phyloP scores from a whole-genome alignment of 192 early-diverging fungal species.

The Coemansia sp. region DNA sequence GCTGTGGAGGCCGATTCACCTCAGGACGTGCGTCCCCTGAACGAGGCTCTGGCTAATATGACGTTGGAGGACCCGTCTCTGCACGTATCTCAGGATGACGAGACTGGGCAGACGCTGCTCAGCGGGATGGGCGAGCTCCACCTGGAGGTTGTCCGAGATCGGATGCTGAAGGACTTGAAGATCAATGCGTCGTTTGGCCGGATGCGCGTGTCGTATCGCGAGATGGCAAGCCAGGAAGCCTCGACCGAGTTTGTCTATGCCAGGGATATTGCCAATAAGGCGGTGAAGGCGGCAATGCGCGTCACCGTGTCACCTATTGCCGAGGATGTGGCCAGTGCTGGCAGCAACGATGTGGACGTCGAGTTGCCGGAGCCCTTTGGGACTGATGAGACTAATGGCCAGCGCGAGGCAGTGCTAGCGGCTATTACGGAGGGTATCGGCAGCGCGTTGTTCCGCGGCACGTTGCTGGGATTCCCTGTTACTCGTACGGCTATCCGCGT shows the following conservation, averaged over 20 bases:
- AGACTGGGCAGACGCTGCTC: slow-evolving; percentile 84
- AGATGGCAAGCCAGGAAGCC: slow-evolving; percentile 56
- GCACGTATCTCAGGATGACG: slow-evolving; percentile 66
- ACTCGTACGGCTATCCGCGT: slow-evolving; percentile 59
- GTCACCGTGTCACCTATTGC: slow-evolving; percentile 56
- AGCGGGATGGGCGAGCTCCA: slow-evolving; percentile 96
- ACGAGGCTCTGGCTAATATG: slow-evolving; percentile 68
- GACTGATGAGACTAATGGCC: not conserved
- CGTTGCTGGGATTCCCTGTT: slow-evolving; percentile 76
- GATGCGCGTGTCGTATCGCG: slow-evolving; percentile 86
- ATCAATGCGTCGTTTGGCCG: slow-evolving; percentile 78
- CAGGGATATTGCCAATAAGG: slow-evolving; percentile 69
- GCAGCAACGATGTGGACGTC: slow-evolving; percentile 20
- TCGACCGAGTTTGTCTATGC: slow-evolving; percentile 58
- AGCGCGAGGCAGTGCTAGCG: slow-evolving; percentile 14
- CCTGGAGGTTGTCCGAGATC: slow-evolving; percentile 82
- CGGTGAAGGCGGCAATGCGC: slow-evolving; percentile 57
- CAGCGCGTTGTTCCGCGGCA: slow-evolving; percentile 69
- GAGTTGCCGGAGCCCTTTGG: slow-evolving; percentile 10
- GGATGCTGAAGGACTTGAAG: slow-evolving; percentile 77
- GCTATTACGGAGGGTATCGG: slow-evolving; percentile 68
- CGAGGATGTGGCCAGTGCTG: not conserved
- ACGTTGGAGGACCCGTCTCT: slow-evolving; percentile 88
- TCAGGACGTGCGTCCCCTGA: slow-evolving; percentile 72
- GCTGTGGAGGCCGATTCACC: slow-evolving; percentile 73